A percentile compares a stretch with the other conserved stretches of the same genome.
phyloP scores from a whole-genome alignment of 1,139 yeast genomes.

The Pichiaceae sp. region DNA sequence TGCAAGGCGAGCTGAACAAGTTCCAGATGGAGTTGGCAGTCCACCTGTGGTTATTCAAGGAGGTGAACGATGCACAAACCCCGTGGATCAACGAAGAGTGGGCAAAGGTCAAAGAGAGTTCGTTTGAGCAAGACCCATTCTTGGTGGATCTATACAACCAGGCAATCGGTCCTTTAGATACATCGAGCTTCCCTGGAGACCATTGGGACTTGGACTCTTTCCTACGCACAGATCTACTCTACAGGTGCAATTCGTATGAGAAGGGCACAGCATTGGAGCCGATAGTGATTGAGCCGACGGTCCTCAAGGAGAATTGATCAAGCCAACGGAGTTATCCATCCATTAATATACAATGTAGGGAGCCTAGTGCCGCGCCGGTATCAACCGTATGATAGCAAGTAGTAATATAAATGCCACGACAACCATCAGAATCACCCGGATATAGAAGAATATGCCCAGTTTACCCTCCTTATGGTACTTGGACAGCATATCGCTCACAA shows the following conservation, averaged over 20 bases:
- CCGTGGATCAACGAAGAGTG: constrained; percentile 22
- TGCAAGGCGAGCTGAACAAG: constrained; percentile 37
- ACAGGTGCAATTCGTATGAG: constrained; percentile 15
- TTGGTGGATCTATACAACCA: constrained; percentile 39
- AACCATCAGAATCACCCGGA: constrained; percentile 15
- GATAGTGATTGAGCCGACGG: constrained; percentile 14
- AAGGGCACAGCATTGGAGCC: constrained; percentile 19
- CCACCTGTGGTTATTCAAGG: constrained; percentile 53
- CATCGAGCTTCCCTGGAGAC: constrained; percentile 42
- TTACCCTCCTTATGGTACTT: constrained; percentile 24
- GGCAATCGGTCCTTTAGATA: constrained; percentile 40
- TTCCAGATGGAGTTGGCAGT: constrained; percentile 42
- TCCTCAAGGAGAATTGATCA: background rate
- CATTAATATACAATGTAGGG: background rate
- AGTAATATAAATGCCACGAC: constrained; percentile 17
- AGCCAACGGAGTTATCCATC: background rate
- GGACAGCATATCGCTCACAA: constrained; percentile 17
- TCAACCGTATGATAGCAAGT: constrained; percentile 19
- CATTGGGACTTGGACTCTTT: constrained; percentile 46
- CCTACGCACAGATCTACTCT: constrained; percentile 8
- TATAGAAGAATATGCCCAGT: constrained; percentile 23
- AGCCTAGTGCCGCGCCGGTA: constrained; percentile 20
- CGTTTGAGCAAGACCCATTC: constrained; percentile 42
- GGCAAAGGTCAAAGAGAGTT: constrained; percentile 27
- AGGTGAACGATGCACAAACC: constrained; percentile 36